phyloP scores from a whole-genome alignment of 495 filamentous ascomycete genomes.

The Xylaria cubensis region DNA sequence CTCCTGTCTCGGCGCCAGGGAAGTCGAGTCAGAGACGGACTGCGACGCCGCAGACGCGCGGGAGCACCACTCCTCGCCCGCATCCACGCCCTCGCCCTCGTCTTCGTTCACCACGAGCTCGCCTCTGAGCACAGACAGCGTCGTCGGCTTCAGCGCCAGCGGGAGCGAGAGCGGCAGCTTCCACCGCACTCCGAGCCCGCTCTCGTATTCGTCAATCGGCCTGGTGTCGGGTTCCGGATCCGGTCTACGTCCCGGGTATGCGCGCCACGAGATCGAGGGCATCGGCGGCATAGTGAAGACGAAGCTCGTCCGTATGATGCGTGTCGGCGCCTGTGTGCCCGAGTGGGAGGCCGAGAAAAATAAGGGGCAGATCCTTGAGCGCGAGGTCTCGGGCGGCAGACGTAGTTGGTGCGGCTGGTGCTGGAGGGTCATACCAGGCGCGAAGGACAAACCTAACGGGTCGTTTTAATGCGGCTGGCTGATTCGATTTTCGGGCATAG shows the following conservation, averaged over 20 bases:
- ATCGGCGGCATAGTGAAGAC: slow-evolving; percentile 85
- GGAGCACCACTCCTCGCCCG: slow-evolving; percentile 37
- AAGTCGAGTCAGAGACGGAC: slow-evolving; percentile 81
- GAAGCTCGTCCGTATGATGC: slow-evolving; percentile 75
- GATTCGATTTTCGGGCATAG: not conserved
- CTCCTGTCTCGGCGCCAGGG: slow-evolving; percentile 71
- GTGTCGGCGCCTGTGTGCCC: slow-evolving; percentile 79
- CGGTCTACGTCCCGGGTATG: slow-evolving; percentile 67
- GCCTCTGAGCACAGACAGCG: slow-evolving; percentile 24
- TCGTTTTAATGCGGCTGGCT: slow-evolving; percentile 4
- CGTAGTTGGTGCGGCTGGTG: slow-evolving; percentile 76
- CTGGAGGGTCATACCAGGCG: slow-evolving; percentile 60
- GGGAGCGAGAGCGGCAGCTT: slow-evolving; percentile 27
- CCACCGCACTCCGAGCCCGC: slow-evolving; percentile 49
- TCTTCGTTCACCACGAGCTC: slow-evolving; percentile 37
- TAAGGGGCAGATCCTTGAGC: slow-evolving; percentile 55
- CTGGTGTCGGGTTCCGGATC: slow-evolving; percentile 9
- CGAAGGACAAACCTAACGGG: slow-evolving; percentile 36
- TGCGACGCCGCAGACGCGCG: slow-evolving; percentile 70
- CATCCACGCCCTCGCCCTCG: slow-evolving; percentile 35
- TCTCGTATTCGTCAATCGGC: slow-evolving; percentile 15
- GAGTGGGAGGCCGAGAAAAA: slow-evolving; percentile 82
- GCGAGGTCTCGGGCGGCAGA: slow-evolving; percentile 61
- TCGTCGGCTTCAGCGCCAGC: slow-evolving; percentile 29
- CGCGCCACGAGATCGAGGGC: slow-evolving; percentile 84